Evolutionary conservation across 495 filamentous ascomycete genomes (phyloP).

Genomic region (Gamarada debralockiae): DNA sequence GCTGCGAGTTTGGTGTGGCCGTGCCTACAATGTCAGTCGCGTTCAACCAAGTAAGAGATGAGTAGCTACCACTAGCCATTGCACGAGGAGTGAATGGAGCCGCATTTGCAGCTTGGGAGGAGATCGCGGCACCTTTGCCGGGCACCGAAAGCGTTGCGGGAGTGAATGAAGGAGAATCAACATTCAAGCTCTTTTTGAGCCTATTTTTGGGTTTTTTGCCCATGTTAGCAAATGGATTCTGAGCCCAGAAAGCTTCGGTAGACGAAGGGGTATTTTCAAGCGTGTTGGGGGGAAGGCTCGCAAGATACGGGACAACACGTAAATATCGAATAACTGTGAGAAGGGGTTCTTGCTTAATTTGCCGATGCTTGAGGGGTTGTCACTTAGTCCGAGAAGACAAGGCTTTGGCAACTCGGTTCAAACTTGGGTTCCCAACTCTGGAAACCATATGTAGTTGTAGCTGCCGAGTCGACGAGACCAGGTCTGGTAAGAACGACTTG

Average conservation of each 20-base stretch:
- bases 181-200: slow-evolving; percentile 81
- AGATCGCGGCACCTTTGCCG: slow-evolving; percentile 53
- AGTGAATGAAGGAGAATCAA: slow-evolving; percentile 94
- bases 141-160: slow-evolving; percentile 49
- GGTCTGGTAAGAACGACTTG: too few relatives aligned
- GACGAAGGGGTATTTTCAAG: too few relatives aligned
- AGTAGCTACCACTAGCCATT: slow-evolving; percentile 19
- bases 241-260: neutral
- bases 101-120: slow-evolving; percentile 84
- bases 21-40: slow-evolving; percentile 20
- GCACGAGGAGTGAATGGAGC: slow-evolving; percentile 76
- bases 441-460: too few relatives aligned
- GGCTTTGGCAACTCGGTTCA: too few relatives aligned
- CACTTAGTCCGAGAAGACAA: too few relatives aligned
- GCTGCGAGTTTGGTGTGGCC: slow-evolving; percentile 49
- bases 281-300: too few relatives aligned
- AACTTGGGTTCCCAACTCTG: too few relatives aligned
- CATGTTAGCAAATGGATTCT: neutral
- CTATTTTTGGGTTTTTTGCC: slow-evolving; percentile 19
- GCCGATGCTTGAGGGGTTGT: too few relatives aligned
- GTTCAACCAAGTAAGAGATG: neutral
- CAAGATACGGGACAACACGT: too few relatives aligned
- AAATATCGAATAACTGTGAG: too few relatives aligned
- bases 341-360: too few relatives aligned
- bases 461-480: too few relatives aligned